These are phyloP conservation scores for Cystofilobasidium capitatum DNA, from an alignment of 768 basidiomycete species.

Conservation along the genomic window DNA sequence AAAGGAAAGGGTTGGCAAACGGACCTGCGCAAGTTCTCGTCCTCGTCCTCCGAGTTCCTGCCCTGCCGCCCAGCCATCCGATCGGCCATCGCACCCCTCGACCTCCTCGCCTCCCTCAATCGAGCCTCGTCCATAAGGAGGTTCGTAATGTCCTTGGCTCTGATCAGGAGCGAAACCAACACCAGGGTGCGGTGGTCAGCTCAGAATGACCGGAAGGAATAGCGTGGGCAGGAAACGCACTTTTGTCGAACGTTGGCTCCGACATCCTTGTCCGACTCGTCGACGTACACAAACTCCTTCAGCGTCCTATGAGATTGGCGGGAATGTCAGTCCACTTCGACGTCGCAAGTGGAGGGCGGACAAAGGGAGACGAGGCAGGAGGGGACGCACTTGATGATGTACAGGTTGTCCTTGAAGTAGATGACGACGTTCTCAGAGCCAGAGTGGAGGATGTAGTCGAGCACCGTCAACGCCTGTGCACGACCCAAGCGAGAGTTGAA, in stretches of 20 bases:
- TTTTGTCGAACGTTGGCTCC: conserved; percentile 64
- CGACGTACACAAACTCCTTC: conserved; percentile 94
- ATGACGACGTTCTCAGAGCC: conserved; percentile 97
- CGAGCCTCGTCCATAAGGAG: conserved; percentile 76
- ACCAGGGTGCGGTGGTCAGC: neutral
- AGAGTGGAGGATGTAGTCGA: conserved; percentile 91
- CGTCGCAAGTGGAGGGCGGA: neutral
- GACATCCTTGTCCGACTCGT: conserved; percentile 92
- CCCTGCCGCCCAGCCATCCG: conserved; percentile 58
- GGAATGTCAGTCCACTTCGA: neutral
- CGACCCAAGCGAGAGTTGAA: neutral
- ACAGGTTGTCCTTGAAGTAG: conserved; percentile 95
- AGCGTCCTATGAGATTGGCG: conserved; percentile 48
- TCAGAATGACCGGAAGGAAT: neutral
- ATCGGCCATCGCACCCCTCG: conserved; percentile 82
- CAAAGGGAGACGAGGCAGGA: neutral
- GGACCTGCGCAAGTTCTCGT: conserved; percentile 39
- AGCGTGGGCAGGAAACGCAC: conserved; percentile 1
- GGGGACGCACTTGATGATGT: conserved; percentile 68
- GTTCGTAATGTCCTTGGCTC: conserved; percentile 96
- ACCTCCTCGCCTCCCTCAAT: conserved; percentile 69
- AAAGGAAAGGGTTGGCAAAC: conserved; percentile 27
- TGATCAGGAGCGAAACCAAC: conserved; percentile 47
- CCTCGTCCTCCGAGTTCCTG: conserved; percentile 44
- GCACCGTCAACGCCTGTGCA: conserved; percentile 64